Evolutionary conservation across 768 basidiomycete genomes (phyloP).

Genomic region (Pholiota molesta): DNA sequence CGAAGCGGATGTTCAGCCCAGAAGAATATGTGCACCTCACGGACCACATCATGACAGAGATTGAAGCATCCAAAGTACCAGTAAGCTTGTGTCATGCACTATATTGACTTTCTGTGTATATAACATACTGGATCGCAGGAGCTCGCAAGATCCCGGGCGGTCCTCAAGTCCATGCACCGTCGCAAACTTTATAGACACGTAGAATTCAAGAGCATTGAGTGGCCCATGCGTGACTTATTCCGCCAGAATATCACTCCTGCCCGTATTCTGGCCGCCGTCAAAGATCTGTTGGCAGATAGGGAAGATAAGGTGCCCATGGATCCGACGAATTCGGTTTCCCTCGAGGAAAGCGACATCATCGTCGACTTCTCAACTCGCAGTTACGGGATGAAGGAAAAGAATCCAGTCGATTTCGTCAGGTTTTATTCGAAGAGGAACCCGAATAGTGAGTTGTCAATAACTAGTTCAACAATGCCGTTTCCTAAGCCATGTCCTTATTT

Average conservation of each 20-base stretch:
- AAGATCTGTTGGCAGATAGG: background rate
- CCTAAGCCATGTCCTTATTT: conserved; percentile 2
- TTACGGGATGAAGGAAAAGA: conserved; percentile 70
- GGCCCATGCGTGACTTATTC: conserved; percentile 37
- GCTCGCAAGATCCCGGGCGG: conserved; percentile 55
- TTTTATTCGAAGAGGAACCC: conserved; percentile 74
- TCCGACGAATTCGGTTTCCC: background rate
- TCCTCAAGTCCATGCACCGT: conserved; percentile 60
- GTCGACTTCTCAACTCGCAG: conserved; percentile 67
- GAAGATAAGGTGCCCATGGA: background rate
- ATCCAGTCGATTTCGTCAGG: conserved; percentile 66
- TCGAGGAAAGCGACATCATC: conserved; percentile 56
- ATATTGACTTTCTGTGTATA: background rate
- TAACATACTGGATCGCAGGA: conserved; percentile 42
- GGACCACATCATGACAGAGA: conserved; percentile 62
- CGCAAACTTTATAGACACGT: conserved; percentile 76
- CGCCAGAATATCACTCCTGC: conserved; percentile 40
- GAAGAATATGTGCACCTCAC: conserved; percentile 64
- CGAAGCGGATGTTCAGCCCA: conserved; percentile 57
- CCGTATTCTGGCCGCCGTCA: conserved; percentile 38
- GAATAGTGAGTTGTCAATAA: conserved; percentile 41
- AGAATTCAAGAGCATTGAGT: conserved; percentile 57
- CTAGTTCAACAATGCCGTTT: too few relatives aligned
- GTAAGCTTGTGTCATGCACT: conserved; percentile 34
- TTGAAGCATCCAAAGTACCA: conserved; percentile 54